Evolutionary conservation across 2,329 filamentous ascomycete species (phyloP).

Genomic region (Chaetothyriales sp.): DNA sequence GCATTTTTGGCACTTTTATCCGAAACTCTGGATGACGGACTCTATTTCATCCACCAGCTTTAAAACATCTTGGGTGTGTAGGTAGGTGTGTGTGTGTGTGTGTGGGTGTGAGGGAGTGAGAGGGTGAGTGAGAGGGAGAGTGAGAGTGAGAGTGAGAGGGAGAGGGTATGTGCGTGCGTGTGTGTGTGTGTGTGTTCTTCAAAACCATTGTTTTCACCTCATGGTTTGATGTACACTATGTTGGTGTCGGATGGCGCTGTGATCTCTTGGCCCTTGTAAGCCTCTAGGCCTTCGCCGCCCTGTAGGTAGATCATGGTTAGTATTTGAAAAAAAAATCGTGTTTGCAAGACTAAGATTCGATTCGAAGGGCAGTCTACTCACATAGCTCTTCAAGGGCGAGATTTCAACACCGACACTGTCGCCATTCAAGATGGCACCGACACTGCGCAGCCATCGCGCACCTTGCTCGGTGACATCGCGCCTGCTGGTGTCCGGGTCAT

Average conservation of each 20-base stretch:
- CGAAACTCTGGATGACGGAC: too few relatives aligned
- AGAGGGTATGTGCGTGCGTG: too few relatives aligned
- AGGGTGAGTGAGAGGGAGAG: too few relatives aligned
- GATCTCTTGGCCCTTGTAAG: constrained; percentile 43
- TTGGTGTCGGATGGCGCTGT: constrained; percentile 51
- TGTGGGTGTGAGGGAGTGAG: too few relatives aligned
- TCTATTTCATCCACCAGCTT: too few relatives aligned
- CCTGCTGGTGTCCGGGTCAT: constrained; percentile 87
- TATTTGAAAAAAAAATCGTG: constrained; percentile 1
- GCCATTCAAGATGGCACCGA: constrained; percentile 50
- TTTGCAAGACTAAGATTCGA: too few relatives aligned
- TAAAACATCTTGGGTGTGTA: too few relatives aligned
- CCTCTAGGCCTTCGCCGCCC: constrained; percentile 49
- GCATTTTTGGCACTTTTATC: too few relatives aligned
- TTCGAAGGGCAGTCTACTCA: constrained; percentile 38
- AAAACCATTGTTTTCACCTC: too few relatives aligned
- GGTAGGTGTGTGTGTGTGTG: too few relatives aligned
- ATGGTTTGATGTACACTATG: constrained; percentile 16
- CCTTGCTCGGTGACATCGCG: constrained; percentile 82
- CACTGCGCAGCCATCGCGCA: constrained; percentile 65
- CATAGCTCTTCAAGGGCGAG: constrained; percentile 86
- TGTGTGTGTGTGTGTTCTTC: too few relatives aligned
- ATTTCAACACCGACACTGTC: constrained; percentile 70
- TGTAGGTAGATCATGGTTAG: constrained; percentile 17
- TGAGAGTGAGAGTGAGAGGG: too few relatives aligned